Conservation (phyloP, 345 rosid species). For the Litchi chinensis region DNA sequence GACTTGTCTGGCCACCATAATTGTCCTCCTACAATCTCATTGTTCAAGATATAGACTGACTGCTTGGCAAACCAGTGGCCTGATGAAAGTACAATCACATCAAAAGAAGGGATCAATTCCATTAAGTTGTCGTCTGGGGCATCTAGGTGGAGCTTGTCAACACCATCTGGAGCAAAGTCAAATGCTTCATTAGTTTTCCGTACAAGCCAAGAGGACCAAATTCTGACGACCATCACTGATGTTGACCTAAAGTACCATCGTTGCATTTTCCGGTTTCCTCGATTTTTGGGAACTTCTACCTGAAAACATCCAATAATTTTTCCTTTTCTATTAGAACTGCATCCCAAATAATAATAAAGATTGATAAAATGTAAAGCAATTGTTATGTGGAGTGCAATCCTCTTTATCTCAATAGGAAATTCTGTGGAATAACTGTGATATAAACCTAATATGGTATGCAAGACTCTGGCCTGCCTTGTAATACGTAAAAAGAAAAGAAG, state of each 20-base stretch:
- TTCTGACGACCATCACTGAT: conserved; percentile 70
- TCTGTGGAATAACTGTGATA: background rate
- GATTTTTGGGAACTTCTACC: conserved; percentile 90
- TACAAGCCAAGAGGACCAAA: conserved; percentile 99
- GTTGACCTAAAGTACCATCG: conserved; percentile 75
- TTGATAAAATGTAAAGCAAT: background rate
- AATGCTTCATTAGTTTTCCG: conserved; percentile 59
- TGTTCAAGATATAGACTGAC: conserved; percentile 77
- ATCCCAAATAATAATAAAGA: background rate
- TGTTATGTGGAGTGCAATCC: background rate
- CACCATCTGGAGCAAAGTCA: conserved; percentile 73
- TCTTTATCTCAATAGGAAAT: background rate
- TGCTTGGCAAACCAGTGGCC: conserved; percentile 99
- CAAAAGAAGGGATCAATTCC: conserved; percentile 67
- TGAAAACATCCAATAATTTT: conserved; percentile 36
- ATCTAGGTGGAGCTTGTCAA: conserved; percentile 87
- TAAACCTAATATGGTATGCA: background rate
- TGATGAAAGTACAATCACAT: conserved; percentile 82
- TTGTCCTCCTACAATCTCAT: conserved; percentile 91
- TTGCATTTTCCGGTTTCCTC: conserved; percentile 90
- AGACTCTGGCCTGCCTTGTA: background rate
- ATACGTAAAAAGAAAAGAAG: background rate
- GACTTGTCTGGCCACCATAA: conserved; percentile 90
- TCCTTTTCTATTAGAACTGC: background rate
- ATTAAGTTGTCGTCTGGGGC: conserved; percentile 70